A percentile compares a stretch with the other conserved stretches of the same genome.
phyloP scores from a whole-genome alignment of 2,329 filamentous ascomycete genomes.

The Aureobasidium lini region DNA sequence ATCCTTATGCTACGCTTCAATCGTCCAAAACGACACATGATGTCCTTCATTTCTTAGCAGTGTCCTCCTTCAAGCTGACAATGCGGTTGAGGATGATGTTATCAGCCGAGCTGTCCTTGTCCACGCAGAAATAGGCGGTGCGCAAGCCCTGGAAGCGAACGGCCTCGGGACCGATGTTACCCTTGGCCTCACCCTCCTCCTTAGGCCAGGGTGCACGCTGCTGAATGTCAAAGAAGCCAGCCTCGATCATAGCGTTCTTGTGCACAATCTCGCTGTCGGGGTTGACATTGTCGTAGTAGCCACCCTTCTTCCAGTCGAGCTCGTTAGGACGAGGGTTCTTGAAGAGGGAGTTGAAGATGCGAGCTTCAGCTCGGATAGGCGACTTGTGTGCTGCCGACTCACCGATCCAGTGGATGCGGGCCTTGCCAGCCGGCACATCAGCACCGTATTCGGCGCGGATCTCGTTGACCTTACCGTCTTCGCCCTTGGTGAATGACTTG shows the following conservation, averaged over 20 bases:
- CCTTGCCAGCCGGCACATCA: conserved; percentile 42
- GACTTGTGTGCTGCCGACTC: conserved; percentile 55
- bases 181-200: conserved; percentile 61
- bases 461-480: conserved; percentile 56
- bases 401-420: conserved; percentile 80
- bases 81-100: conserved; percentile 85
- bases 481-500: conserved; percentile 59
- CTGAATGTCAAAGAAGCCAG: conserved; percentile 71
- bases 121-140: conserved; percentile 80
- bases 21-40: background rate
- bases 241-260: conserved; percentile 69
- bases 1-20: background rate
- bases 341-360: conserved; percentile 77
- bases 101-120: conserved; percentile 62
- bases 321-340: conserved; percentile 75
- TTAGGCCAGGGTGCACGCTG: conserved; percentile 73
- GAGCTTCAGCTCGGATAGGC: conserved; percentile 60
- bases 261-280: conserved; percentile 77
- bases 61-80: conserved; percentile 82
- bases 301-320: conserved; percentile 59
- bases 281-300: conserved; percentile 79
- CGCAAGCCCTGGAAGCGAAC: conserved; percentile 89
- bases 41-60: conserved; percentile 49
- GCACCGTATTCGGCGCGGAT: conserved; percentile 64
- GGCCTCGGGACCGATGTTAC: conserved; percentile 53